Evolutionary conservation across 176 grass and related monocot species (phyloP), one percentile per base, ranked within the genome.

Genomic region (Tillandsia fasciculata): DNA sequence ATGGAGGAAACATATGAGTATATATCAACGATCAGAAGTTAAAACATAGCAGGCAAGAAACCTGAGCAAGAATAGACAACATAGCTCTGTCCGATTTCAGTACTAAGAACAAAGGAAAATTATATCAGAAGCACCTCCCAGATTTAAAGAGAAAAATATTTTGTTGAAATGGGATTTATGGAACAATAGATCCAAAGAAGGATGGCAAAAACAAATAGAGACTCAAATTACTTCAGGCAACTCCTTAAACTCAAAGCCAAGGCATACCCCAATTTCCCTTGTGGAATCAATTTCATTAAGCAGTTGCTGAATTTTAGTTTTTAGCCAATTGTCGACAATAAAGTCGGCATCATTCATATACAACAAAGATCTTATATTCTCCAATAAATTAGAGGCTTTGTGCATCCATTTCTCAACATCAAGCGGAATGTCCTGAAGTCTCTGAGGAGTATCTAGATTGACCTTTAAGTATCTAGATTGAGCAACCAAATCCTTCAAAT

Each of bases 401-500:
- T 67, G 63, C 63, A 84, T 79, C 88, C 92, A 91, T 67, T 65
- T 42, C 64, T 89, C 78, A 77, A 79, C 56, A 80, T 87, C 78
- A 53, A 68, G 69, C 48, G 89, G 64, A 78, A 91, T 74, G 74
- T 66, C 83, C 56, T 53, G 65, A 72, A 96, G 76, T 72, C 78
- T 82, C 74, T 69, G 81, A 28, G 73, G 24, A 70, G 68, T 77
- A 52, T 87, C 88, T 53, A 86, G 70, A 69, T 58, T 89, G 66
- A 86, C 81, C 76, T 91, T 89, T 51, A 89, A 74, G 82, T 20
- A 76, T 82, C 78, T 59, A 57, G 83, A 54, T 69, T 89, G 78
- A 64, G 56, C 15, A 61, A 96, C 75, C 82, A 96, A 85, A 61
- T 86, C 83, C 92, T 96, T 91, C 50, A 96, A 77, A 7, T 84